Percentiles rank a stretch among this genome's conserved stretches.
These are phyloP conservation scores for Hypocrella siamensis DNA, from an alignment of 2,329 filamentous ascomycete species.

Conservation along the genomic window DNA sequence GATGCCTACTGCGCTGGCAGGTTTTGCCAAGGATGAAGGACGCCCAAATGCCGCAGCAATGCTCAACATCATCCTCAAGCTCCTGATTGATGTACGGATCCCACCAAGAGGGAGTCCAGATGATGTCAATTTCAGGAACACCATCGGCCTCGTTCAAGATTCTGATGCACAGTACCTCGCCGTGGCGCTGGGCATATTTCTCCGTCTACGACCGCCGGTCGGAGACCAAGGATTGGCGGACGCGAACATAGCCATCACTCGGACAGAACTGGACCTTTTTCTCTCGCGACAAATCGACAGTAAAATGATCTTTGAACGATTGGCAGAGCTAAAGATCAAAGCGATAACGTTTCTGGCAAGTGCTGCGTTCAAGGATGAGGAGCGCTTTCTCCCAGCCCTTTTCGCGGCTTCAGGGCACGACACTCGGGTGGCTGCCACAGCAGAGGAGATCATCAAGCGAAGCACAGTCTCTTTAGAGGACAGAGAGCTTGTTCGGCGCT, in stretches of 20 bases:
- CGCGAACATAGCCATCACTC: slow-evolving; percentile 17
- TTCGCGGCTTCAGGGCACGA: slow-evolving; percentile 75
- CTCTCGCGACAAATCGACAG: slow-evolving; percentile 33
- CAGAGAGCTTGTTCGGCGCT: slow-evolving; percentile 37
- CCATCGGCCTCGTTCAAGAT: slow-evolving; percentile 47
- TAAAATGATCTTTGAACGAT: slow-evolving; percentile 35
- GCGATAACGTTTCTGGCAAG: slow-evolving; percentile 62
- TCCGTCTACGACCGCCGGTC: slow-evolving; percentile 26
- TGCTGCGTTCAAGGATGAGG: slow-evolving; percentile 68
- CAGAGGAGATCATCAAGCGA: slow-evolving; percentile 77
- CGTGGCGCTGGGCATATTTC: slow-evolving; percentile 58
- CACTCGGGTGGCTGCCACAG: slow-evolving; percentile 65
- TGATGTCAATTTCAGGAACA: slow-evolving; percentile 50
- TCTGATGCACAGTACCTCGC: slow-evolving; percentile 63
- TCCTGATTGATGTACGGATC: slow-evolving; percentile 55
- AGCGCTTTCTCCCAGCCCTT: slow-evolving; percentile 71
- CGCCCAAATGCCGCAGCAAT: slow-evolving; percentile 34
- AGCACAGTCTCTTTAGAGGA: slow-evolving; percentile 62
- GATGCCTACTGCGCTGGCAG: slow-evolving; percentile 36
- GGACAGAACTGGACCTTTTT: slow-evolving; percentile 14
- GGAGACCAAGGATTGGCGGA: slow-evolving; percentile 15
- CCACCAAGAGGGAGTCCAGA: slow-evolving; percentile 67
- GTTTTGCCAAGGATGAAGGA: slow-evolving; percentile 16
- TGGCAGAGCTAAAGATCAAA: slow-evolving; percentile 34
- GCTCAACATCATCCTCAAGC: slow-evolving; percentile 68